Base-by-base conservation (phyloP, 2,329 filamentous ascomycete genomes). In the Pseudogymnoascus sp. region DNA sequence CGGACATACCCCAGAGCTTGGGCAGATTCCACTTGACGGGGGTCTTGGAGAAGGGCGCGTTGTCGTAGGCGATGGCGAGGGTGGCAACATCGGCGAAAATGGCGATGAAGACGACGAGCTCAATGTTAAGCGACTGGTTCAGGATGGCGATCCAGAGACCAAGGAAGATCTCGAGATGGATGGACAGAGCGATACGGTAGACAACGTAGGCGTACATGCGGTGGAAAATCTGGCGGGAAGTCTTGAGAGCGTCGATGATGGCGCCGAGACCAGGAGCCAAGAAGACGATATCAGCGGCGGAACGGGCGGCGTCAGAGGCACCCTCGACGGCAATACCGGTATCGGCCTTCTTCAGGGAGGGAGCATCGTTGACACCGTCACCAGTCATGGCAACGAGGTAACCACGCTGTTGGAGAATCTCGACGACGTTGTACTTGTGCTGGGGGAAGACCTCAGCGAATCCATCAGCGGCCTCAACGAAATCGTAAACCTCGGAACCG, bases 191-290 rank as follows among this genome's bases (percentile, higher is more conserved):
- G 73, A 96, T 96, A 84, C 92, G 90, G 82, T 96, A 96, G 72
- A 96, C 89, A 69, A 96, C 90, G 81, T 96, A 96, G 65, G 91
- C 89, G 79, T 96, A 95, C 91, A 96, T 96, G 72, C 92, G 90
- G 80, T 96, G 91, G 83, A 96, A 96, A 76, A 96, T 96, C 77
- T 96, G 91, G 72, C 92, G 90, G 34, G 91, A 93, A 69, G 90
- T 96, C 82, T 96, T 96, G 70, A 96, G 84, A 66, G 91, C 91
- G 75, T 96, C 91, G 72, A 96, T 96, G 76, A 96, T 96, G 67
- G 91, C 90, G 77, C 91, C 92, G 67, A 96, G 87, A 81, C 91
- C 92, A 63, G 91, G 91, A 70, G 90, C 91, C 75, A 96, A 85
- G 84, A 96, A 96, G 71, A 96, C 91, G 71, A 96, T 96, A 78